phyloP scores from a whole-genome alignment of 257 asterid species.

The Gardenia jasminoides region DNA sequence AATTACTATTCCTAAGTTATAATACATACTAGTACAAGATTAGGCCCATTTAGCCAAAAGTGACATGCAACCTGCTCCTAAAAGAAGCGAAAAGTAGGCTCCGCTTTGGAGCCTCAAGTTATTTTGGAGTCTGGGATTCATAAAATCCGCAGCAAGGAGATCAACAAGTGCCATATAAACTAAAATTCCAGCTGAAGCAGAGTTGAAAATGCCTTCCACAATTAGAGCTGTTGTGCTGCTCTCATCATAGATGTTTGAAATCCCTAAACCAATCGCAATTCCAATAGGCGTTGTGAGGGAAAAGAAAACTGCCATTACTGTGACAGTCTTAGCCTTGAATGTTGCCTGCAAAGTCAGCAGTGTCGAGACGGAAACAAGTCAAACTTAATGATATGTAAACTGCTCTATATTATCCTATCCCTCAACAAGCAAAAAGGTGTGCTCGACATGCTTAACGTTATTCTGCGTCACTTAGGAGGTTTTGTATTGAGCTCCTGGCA shows the following conservation, averaged over 20 bases:
- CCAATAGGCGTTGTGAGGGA: conserved; percentile 38
- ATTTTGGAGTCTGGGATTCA: conserved; percentile 23
- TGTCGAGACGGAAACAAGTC: no score
- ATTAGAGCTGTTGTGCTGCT: conserved; percentile 28
- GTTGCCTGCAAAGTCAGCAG: conserved; percentile 20
- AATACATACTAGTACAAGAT: not conserved
- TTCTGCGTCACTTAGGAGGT: not conserved
- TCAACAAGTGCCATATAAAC: conserved; percentile 39
- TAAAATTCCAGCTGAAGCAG: conserved; percentile 41
- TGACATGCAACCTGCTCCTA: conserved; percentile 36
- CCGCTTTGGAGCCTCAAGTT: conserved; percentile 22
- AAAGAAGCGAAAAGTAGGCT: conserved; percentile 25
- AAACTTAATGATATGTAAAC: not conserved
- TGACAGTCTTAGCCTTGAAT: conserved; percentile 15
- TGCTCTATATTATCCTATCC: not conserved
- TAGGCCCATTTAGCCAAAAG: conserved; percentile 34
- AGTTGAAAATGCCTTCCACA: conserved; percentile 34
- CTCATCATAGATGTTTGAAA: conserved; percentile 30
- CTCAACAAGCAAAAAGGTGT: no score
- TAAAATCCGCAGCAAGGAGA: conserved; percentile 33
- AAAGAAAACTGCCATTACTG: conserved; percentile 33
- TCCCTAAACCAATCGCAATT: conserved; percentile 27
- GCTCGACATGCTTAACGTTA: no score
- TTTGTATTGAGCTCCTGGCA: not conserved
- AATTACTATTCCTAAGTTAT: not conserved